A percentile compares a stretch with the other conserved stretches of the same genome.
These are phyloP conservation scores for Cordyceps sp. DNA, from an alignment of 2,329 filamentous ascomycete species.

Conservation along the genomic window DNA sequence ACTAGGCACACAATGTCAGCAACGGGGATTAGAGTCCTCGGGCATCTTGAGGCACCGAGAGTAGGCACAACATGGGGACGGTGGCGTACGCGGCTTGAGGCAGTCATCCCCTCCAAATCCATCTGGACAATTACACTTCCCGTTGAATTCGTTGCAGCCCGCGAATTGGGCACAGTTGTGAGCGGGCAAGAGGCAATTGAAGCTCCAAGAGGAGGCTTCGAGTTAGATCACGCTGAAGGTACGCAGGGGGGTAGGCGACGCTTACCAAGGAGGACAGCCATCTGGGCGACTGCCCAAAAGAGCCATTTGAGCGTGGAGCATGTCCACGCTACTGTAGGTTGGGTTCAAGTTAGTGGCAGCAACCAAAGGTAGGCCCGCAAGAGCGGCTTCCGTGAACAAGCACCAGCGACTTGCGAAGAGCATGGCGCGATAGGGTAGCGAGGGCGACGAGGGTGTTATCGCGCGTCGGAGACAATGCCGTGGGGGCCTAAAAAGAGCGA, in stretches of 20 bases:
- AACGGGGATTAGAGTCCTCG: not conserved
- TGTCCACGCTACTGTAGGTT: slow-evolving; percentile 45
- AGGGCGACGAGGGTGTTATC: too few relatives aligned
- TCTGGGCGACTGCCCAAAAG: slow-evolving; percentile 58
- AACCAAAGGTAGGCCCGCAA: not conserved
- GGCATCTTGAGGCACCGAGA: not conserved
- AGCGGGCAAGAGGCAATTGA: slow-evolving; percentile 92
- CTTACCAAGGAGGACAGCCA: slow-evolving; percentile 63
- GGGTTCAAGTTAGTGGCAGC: slow-evolving; percentile 15
- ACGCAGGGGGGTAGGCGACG: slow-evolving; percentile 5
- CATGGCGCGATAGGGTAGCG: not conserved
- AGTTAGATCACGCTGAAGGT: too few relatives aligned
- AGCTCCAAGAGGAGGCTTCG: too few relatives aligned
- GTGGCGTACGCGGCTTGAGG: slow-evolving; percentile 50
- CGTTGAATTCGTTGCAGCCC: slow-evolving; percentile 74
- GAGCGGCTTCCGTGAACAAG: too few relatives aligned
- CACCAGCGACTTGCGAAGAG: not conserved
- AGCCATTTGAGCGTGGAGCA: slow-evolving; percentile 48
- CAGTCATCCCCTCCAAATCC: slow-evolving; percentile 95
- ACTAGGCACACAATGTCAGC: slow-evolving; percentile 23
- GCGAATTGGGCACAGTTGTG: slow-evolving; percentile 87
- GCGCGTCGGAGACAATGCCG: too few relatives aligned
- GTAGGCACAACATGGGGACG: not conserved
- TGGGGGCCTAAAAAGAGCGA: too few relatives aligned
- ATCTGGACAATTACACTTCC: slow-evolving; percentile 80